phyloP scores from a whole-genome alignment of 1,139 yeast species.

The Diutina ranongensis region DNA sequence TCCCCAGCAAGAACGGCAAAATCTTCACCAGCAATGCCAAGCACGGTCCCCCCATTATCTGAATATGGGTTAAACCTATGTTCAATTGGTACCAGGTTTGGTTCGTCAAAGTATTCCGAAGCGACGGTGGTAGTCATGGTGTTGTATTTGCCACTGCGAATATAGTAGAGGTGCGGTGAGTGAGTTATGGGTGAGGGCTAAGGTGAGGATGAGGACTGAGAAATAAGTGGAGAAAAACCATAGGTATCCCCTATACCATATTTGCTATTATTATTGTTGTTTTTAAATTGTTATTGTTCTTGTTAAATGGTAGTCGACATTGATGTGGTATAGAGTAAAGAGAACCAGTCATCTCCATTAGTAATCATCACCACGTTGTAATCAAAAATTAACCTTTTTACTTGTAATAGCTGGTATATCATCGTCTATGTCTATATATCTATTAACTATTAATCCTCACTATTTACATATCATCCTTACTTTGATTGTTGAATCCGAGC shows the following conservation, averaged over 20 bases:
- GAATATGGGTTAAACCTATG: slow-evolving; percentile 93
- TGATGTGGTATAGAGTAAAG: too few species aligned
- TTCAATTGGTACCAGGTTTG: slow-evolving; percentile 59
- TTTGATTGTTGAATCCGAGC: slow-evolving; percentile 46
- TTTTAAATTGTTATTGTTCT: too few species aligned
- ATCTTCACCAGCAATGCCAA: slow-evolving; percentile 97
- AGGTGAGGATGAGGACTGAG: too few species aligned
- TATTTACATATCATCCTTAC: background rate
- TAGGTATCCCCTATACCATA: too few species aligned
- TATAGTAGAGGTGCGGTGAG: background rate
- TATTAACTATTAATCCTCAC: background rate
- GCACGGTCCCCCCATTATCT: slow-evolving; percentile 94
- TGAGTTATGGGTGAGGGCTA: background rate
- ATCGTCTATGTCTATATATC: too few species aligned
- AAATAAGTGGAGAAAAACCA: too few species aligned
- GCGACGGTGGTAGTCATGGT: slow-evolving; percentile 29
- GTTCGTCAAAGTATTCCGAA: slow-evolving; percentile 48
- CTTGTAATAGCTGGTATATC: too few species aligned
- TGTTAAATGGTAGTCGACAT: background rate
- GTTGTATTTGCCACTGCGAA: background rate
- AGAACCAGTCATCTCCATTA: too few species aligned
- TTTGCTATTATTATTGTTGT: too few species aligned
- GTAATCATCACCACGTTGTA: too few species aligned
- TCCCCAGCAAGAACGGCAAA: slow-evolving; percentile 97
- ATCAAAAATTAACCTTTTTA: too few species aligned